Evolutionary conservation across 2,329 filamentous ascomycete species (phyloP), one percentile per base, ranked within the genome.

Genomic region (Blumeria hordei): DNA sequence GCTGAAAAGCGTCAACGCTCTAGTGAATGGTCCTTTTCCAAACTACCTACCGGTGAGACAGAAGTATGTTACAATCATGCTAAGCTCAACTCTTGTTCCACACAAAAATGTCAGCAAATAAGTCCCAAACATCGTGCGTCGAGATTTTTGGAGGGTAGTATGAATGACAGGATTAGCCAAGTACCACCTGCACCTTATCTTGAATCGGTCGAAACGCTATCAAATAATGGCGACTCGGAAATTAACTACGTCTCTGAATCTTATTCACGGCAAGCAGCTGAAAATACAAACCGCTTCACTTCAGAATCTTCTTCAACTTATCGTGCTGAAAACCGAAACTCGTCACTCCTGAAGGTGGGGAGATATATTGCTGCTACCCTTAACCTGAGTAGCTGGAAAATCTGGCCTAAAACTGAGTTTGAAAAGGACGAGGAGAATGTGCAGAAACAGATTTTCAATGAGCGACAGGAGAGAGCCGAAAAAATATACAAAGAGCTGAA

Each of bases 141-240:
- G 63, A 81, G 69, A 55, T 83, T 83, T 60, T 67, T 76, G 39
- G 88, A 94, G 68, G 88, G 83, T 43, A 90, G 83, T 63, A 90
- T 94, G 85, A 86, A 81, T 63, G 85, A 93, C 67, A 80, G 84
- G 59, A 72, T 77, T 35, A 88, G 83, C 63, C 74, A 78, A 57
- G 76, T 73, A 57, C 86, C 86, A 33, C 64, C 64, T 10, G 53
- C 54, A 36, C 55, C 60, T 44, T 67, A 63, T 39, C 39, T 43
- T 6, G 39, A 43, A 43, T 43, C 39, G 39, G 18, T 9, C 14
- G 18, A 16, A 43, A 43, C 12, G 14, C 39, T 6, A 9, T 8
- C 18, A 5, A 43, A 43, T 14, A 43, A 16, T 43, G 39, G 14
- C 39, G 10, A 43, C 14, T 9, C 6, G 14, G 14, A 14, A 14